Percentiles rank a stretch among this genome's conserved stretches.
These are phyloP conservation scores for Wilcoxina mikolae DNA, from an alignment of 495 filamentous ascomycete genomes.

Conservation along the genomic window DNA sequence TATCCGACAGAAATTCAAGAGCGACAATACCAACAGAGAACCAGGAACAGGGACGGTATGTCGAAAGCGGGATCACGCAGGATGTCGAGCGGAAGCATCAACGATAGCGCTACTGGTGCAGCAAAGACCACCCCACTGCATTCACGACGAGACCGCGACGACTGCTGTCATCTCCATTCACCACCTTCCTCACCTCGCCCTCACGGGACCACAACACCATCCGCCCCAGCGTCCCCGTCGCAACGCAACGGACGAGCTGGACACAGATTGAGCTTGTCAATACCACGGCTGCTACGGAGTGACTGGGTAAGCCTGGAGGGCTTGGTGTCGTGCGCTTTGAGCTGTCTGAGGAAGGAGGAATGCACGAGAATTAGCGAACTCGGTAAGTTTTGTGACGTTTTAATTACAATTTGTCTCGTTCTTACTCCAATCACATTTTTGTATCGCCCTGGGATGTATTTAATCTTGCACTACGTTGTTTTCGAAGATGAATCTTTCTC, in stretches of 20 bases:
- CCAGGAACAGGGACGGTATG: conserved; percentile 2
- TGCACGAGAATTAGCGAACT: conserved; percentile 27
- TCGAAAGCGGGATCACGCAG: conserved; percentile 6
- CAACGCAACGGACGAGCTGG: conserved; percentile 2
- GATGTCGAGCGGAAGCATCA: neutral
- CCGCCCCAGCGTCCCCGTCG: neutral
- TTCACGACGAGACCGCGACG: neutral
- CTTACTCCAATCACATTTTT: too few species aligned
- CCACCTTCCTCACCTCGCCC: neutral
- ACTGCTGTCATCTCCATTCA: neutral
- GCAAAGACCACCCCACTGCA: neutral
- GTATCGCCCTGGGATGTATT: conserved; percentile 2
- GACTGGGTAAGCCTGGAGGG: conserved; percentile 26
- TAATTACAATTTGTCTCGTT: conserved; percentile 7
- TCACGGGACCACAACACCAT: neutral
- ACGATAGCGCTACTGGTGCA: neutral
- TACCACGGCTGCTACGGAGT: conserved; percentile 13
- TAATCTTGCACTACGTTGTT: conserved; percentile 2
- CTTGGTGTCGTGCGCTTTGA: conserved; percentile 16
- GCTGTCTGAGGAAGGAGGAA: conserved; percentile 17
- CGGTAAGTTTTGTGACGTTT: conserved; percentile 15
- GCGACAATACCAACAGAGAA: conserved; percentile 6
- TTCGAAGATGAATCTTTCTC: neutral
- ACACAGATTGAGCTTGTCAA: conserved; percentile 2
- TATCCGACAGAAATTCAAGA: conserved; percentile 1